These are phyloP conservation scores for Thermochaetoides dissita DNA, from an alignment of 2,329 filamentous ascomycete genomes.

Conservation along the genomic window DNA sequence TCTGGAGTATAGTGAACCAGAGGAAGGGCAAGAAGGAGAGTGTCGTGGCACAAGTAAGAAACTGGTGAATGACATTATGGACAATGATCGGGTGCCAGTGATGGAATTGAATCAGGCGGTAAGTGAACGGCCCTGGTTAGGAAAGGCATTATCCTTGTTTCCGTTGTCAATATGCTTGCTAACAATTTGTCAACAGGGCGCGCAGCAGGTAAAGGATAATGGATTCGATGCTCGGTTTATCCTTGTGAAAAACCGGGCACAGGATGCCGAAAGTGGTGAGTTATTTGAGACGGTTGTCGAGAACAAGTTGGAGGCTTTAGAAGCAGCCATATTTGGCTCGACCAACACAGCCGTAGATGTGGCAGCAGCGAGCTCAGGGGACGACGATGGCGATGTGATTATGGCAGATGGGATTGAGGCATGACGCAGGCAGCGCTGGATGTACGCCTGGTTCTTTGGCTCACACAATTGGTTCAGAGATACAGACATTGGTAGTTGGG, in stretches of 20 bases:
- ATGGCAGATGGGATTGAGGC: slow-evolving; percentile 8
- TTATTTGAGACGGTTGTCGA: slow-evolving; percentile 37
- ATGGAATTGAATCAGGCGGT: slow-evolving; percentile 23
- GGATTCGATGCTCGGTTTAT: slow-evolving; percentile 42
- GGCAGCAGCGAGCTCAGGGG: not conserved
- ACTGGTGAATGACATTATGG: slow-evolving; percentile 35
- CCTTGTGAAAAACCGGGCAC: slow-evolving; percentile 25
- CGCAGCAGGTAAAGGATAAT: slow-evolving; percentile 43
- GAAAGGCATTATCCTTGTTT: no score
- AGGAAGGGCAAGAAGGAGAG: no score
- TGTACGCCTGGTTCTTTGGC: no score
- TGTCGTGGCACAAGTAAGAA: slow-evolving; percentile 20
- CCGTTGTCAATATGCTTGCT: not conserved
- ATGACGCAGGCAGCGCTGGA: not conserved
- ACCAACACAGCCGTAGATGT: not conserved
- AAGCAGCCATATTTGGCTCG: slow-evolving; percentile 7
- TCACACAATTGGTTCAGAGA: no score
- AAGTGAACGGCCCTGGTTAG: no score
- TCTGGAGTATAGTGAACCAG: slow-evolving; percentile 34
- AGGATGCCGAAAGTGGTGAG: slow-evolving; percentile 24
- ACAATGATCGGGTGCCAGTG: slow-evolving; percentile 45
- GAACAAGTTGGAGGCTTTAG: slow-evolving; percentile 5
- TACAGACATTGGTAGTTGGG: no score
- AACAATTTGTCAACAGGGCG: slow-evolving; percentile 25
- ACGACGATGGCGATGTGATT: slow-evolving; percentile 9